These are phyloP conservation scores for Ceratobasidium sp. DNA, from an alignment of 1,284 basidiomycete genomes.

Conservation along the genomic window DNA sequence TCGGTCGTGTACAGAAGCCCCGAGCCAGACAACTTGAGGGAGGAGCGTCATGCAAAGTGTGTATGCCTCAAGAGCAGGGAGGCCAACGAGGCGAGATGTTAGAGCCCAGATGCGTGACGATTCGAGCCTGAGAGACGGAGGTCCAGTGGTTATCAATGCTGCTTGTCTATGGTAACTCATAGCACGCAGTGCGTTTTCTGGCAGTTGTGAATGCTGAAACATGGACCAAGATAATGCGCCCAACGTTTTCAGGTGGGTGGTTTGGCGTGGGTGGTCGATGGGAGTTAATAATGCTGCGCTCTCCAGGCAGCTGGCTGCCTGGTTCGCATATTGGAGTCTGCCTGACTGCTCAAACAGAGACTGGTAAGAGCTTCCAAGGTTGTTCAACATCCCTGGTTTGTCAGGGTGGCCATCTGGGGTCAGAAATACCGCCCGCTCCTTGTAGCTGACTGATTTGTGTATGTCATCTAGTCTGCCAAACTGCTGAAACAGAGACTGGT, in stretches of 20 bases:
- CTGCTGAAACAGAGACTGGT: neutral
- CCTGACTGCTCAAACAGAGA: neutral
- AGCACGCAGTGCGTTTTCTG: neutral
- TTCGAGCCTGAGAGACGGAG: neutral
- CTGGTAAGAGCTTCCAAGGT: neutral
- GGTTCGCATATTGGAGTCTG: neutral
- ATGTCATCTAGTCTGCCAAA: neutral
- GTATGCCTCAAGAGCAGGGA: neutral
- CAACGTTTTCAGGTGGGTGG: too few species aligned
- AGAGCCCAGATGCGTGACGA: neutral
- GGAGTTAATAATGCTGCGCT: too few species aligned
- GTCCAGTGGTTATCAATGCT: neutral
- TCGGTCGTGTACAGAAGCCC: neutral
- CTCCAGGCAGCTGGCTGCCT: too few species aligned
- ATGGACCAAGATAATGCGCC: neutral
- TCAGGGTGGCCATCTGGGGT: neutral
- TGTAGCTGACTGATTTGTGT: neutral
- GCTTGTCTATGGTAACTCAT: neutral
- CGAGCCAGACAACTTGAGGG: conserved; percentile 16
- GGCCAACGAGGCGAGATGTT: neutral
- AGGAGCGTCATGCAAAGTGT: neutral
- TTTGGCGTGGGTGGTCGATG: too few species aligned
- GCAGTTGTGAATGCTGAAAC: neutral
- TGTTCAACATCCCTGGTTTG: neutral
- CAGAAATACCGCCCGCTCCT: neutral